Percentiles rank a stretch among this genome's conserved stretches.
Evolutionary conservation across 768 basidiomycete species (phyloP).

Genomic region (Auricularia sp.): DNA sequence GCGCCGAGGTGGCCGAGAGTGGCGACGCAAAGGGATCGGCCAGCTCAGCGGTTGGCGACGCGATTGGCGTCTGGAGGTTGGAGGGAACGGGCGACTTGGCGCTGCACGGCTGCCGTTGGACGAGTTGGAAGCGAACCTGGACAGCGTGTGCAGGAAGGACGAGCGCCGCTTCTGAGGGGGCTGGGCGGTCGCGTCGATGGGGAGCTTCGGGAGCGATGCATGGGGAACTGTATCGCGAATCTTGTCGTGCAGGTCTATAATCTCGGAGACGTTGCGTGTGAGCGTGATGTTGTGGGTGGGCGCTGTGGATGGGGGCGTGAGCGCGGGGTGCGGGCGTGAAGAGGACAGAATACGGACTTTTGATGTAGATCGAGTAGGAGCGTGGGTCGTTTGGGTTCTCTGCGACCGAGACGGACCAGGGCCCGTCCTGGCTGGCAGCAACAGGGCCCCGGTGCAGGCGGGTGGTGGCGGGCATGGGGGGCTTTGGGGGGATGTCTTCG

Average conservation of each 20-base stretch:
- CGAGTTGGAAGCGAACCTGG: slow-evolving; percentile 68
- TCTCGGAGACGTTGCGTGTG: slow-evolving; percentile 64
- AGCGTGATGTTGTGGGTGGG: slow-evolving; percentile 86
- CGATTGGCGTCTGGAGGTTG: slow-evolving; percentile 32
- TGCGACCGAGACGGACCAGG: slow-evolving; percentile 83
- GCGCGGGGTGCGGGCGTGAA: not conserved
- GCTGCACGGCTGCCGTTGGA: slow-evolving; percentile 33
- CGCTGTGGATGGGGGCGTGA: slow-evolving; percentile 35
- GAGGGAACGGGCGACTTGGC: slow-evolving; percentile 11
- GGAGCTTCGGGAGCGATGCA: slow-evolving; percentile 44
- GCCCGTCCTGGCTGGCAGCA: slow-evolving; percentile 48
- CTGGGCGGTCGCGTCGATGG: slow-evolving; percentile 50
- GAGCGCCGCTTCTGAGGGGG: slow-evolving; percentile 60
- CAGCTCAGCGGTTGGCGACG: slow-evolving; percentile 45
- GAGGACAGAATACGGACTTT: slow-evolving; percentile 51
- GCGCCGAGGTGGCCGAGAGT: slow-evolving; percentile 11
- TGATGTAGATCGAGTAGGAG: slow-evolving; percentile 78
- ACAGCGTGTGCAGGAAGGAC: slow-evolving; percentile 77
- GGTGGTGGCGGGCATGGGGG: slow-evolving; percentile 1
- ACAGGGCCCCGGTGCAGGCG: not conserved
- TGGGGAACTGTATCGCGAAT: slow-evolving; percentile 55
- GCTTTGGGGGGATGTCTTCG: not conserved
- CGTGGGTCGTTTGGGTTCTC: slow-evolving; percentile 67
- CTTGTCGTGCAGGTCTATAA: slow-evolving; percentile 75
- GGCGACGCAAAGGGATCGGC: slow-evolving; percentile 46